These are phyloP conservation scores for Pseudocercospora fijiensis DNA, from an alignment of 2,329 filamentous ascomycete species.

Conservation along the genomic window DNA sequence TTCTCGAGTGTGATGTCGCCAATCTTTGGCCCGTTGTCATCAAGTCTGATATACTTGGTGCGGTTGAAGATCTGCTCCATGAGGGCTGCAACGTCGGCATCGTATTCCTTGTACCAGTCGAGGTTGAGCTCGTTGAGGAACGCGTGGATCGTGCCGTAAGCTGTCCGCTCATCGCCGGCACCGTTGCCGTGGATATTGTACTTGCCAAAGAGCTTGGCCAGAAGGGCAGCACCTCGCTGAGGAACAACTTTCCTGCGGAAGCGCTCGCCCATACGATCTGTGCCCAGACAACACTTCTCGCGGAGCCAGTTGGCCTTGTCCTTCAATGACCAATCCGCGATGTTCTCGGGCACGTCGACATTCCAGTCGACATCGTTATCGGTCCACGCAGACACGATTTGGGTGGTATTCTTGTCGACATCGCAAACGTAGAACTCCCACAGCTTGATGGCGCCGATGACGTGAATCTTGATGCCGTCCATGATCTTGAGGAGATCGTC, in stretches of 20 bases:
- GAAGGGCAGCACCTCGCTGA: conserved; percentile 65
- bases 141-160: conserved; percentile 54
- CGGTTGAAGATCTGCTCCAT: conserved; percentile 90
- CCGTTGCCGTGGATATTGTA: conserved; percentile 56
- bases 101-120: conserved; percentile 87
- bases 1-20: conserved; percentile 74
- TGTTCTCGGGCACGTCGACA: conserved; percentile 53
- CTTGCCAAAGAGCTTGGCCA: conserved; percentile 67
- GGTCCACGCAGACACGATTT: conserved; percentile 70
- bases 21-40: conserved; percentile 82
- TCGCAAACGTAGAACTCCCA: conserved; percentile 95
- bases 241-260: conserved; percentile 72
- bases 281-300: conserved; percentile 67
- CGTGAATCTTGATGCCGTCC: conserved; percentile 76
- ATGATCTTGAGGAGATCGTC: conserved; percentile 79
- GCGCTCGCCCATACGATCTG: conserved; percentile 74
- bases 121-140: conserved; percentile 84
- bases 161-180: conserved; percentile 54
- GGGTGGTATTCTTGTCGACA: conserved; percentile 68
- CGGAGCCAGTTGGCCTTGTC: conserved; percentile 65
- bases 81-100: conserved; percentile 76
- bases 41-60: conserved; percentile 91
- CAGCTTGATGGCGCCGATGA: conserved; percentile 72
- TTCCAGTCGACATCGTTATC: conserved; percentile 58
- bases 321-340: conserved; percentile 57